phyloP scores from a whole-genome alignment of 495 filamentous ascomycete genomes.

The Podospora fimiseda region DNA sequence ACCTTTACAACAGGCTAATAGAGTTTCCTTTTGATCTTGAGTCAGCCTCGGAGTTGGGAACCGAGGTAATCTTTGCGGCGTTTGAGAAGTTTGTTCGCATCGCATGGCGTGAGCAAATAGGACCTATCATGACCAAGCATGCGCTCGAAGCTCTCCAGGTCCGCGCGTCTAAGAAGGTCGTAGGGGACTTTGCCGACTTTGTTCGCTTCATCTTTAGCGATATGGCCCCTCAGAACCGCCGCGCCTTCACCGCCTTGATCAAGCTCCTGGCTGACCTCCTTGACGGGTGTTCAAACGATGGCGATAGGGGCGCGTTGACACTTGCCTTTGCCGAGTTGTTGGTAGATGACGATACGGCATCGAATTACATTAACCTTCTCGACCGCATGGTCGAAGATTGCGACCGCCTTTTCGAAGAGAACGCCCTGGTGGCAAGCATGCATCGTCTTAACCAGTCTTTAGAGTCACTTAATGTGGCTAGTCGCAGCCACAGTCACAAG shows the following conservation, averaged over 20 bases:
- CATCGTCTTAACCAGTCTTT: conserved; percentile 29
- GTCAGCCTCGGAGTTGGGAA: conserved; percentile 63
- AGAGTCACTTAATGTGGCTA: conserved; percentile 44
- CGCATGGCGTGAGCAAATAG: conserved; percentile 86
- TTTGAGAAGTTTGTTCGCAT: conserved; percentile 91
- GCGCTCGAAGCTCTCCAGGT: conserved; percentile 63
- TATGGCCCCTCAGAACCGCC: conserved; percentile 85
- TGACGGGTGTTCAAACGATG: conserved; percentile 90
- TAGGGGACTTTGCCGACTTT: conserved; percentile 77
- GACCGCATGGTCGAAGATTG: conserved; percentile 91
- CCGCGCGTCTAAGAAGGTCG: conserved; percentile 65
- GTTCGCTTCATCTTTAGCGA: conserved; percentile 70
- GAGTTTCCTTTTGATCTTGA: conserved; percentile 74
- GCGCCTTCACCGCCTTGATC: conserved; percentile 77
- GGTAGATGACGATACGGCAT: conserved; percentile 66
- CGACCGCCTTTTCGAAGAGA: conserved; percentile 77
- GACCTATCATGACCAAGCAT: conserved; percentile 62
- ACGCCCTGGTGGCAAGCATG: conserved; percentile 35
- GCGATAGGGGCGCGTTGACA: conserved; percentile 83
- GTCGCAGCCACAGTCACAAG: conserved; percentile 38
- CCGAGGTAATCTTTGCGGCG: conserved; percentile 86
- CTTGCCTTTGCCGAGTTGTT: conserved; percentile 87
- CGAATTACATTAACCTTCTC: conserved; percentile 81
- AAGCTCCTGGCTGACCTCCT: conserved; percentile 82
- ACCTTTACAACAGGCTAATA: conserved; percentile 82